phyloP scores from a whole-genome alignment of 176 grass and related monocot species.

The Elymus sibiricus region DNA sequence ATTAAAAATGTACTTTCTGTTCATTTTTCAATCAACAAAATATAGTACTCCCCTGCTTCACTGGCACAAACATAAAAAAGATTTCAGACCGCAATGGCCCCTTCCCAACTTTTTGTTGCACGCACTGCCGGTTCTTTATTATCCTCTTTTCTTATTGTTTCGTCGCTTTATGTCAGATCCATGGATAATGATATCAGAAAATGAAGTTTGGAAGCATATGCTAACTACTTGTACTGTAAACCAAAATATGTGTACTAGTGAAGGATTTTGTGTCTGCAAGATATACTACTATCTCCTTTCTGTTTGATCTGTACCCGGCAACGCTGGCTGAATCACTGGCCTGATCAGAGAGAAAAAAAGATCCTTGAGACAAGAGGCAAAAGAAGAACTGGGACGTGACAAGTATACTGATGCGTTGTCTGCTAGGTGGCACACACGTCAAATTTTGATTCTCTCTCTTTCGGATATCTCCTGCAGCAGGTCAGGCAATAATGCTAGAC shows the following conservation, averaged over 20 bases:
- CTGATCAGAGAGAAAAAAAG: neutral
- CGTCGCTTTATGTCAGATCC: conserved; percentile 28
- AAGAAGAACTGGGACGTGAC: neutral
- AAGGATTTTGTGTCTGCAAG: too few species aligned
- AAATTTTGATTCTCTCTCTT: conserved; percentile 10
- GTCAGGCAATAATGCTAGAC: too few species aligned
- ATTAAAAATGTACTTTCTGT: too few species aligned
- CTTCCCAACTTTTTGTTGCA: conserved; percentile 13
- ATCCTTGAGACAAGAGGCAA: neutral
- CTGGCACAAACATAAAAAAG: conserved; percentile 8
- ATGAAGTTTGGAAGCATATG: conserved; percentile 9
- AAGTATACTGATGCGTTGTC: conserved; percentile 10
- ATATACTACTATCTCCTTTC: too few species aligned
- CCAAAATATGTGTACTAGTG: neutral
- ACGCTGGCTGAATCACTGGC: neutral
- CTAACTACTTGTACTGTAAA: neutral
- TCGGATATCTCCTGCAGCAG: neutral
- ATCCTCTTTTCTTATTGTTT: neutral
- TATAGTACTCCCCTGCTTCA: neutral
- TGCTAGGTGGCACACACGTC: conserved; percentile 16
- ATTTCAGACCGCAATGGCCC: neutral
- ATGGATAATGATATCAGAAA: conserved; percentile 15
- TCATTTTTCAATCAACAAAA: too few species aligned
- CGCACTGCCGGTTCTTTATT: conserved; percentile 19
- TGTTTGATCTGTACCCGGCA: neutral